Evolutionary conservation across 108 stramenopile genomes (phyloP), one percentile per base, ranked within the genome.

Genomic region (Cyclotella choctawhatcheeana): DNA sequence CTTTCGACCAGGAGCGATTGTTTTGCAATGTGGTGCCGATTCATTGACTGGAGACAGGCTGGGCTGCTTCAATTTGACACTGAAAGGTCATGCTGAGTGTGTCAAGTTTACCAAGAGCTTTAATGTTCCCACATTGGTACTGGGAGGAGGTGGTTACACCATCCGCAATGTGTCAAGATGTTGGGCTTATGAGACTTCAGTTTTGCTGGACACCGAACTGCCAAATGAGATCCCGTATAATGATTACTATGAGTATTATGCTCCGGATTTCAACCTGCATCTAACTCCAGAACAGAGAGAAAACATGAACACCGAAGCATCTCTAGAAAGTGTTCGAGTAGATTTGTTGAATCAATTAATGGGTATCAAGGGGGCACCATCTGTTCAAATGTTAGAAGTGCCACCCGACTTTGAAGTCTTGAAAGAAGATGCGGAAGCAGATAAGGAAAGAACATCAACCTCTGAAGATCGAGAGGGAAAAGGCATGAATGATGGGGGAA

Each of bases 11-110:
- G 96, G 96, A 26, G 99, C 99, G 0, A 88, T 99, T 69, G 99
- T 99, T 17, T 73, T 99, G 70, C 98, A 99, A 76, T 99, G 98
- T 76, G 99, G 99, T n/a, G 98, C 99, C 20, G 99, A 99, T 75
- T 93, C 91, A 25, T 84, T 99, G 54, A 93, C 97, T 12, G 97
- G 97, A 16, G 99, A 99, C 79, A 89, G 99, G n/a, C 82, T 99
- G 56, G 99, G 99, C 40, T 97, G 96, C 72, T 99, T 99, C 88
- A 99, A 99, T 79, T 75, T 99, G 47, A 98, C 93, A 35, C 74
- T 98, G 48, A 83, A 87, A 51, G 99, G 97, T 10, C 97, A 98
- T 70, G 97, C 93, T 26, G 90, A 86, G 53, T 94, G 93, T 68
- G 95, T 98, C 33, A 69, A 83, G 61, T 93, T 91, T 74, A 93